Percentiles rank a stretch among this genome's conserved stretches.
phyloP scores from a whole-genome alignment of 106 monocot genomes.

The Phalaenopsis equestris region DNA sequence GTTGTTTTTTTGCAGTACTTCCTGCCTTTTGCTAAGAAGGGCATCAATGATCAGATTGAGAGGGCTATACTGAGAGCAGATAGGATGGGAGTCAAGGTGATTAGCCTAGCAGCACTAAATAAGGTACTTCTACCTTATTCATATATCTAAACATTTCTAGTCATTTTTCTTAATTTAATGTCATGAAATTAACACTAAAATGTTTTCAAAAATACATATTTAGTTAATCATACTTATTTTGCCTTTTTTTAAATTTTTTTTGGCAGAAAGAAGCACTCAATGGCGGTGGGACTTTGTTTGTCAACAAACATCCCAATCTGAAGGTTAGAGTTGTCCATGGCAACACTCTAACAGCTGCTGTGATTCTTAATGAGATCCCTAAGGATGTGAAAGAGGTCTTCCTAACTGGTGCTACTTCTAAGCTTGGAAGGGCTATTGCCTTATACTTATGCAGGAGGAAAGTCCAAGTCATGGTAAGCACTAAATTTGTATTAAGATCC shows the following conservation, averaged over 20 bases:
- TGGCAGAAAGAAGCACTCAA: slow-evolving; percentile 86
- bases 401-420: slow-evolving; percentile 88
- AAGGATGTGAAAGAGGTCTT: slow-evolving; percentile 66
- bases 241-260: not conserved
- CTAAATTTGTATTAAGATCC: not conserved
- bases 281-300: slow-evolving; percentile 87
- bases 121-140: slow-evolving; percentile 31
- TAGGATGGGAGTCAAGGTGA: slow-evolving; percentile 80
- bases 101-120: slow-evolving; percentile 92
- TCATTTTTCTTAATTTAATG: no score
- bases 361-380: slow-evolving; percentile 77
- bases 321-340: slow-evolving; percentile 82
- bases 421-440: slow-evolving; percentile 89
- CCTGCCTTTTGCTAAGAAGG: slow-evolving; percentile 69
- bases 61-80: slow-evolving; percentile 80
- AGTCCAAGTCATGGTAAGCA: slow-evolving; percentile 67
- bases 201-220: not conserved
- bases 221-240: not conserved
- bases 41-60: slow-evolving; percentile 92
- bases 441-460: slow-evolving; percentile 72
- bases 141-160: not conserved
- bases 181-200: not conserved
- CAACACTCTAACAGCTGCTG: slow-evolving; percentile 84
- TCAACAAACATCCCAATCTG: slow-evolving; percentile 70
- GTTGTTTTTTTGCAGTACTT: slow-evolving; percentile 58